Conservation (phyloP, 345 rosid species). For the Eucalyptus marginata region DNA sequence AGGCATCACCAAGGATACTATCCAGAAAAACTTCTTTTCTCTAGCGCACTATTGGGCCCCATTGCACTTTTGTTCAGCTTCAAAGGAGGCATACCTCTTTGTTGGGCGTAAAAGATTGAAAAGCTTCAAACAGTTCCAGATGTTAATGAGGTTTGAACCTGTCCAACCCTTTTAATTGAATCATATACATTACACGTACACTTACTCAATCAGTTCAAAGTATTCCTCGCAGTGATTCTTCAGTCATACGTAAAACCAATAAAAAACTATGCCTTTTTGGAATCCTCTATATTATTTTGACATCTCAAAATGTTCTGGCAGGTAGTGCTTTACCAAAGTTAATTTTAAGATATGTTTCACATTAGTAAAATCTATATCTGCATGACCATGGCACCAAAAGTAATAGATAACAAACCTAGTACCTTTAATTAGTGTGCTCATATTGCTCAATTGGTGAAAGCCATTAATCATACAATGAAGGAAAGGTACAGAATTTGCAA, state of each 20-base stretch:
- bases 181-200: background rate
- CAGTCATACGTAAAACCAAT: background rate
- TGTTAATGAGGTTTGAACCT: background rate
- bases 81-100: background rate
- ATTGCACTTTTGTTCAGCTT: background rate
- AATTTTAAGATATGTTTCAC: background rate
- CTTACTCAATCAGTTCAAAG: background rate
- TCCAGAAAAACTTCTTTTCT: background rate
- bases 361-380: background rate
- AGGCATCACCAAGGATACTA: background rate
- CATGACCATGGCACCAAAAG: background rate
- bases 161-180: background rate
- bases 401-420: background rate
- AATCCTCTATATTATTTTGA: background rate
- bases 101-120: background rate
- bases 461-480: background rate
- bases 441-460: background rate
- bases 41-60: background rate
- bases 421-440: background rate
- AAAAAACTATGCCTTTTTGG: background rate
- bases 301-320: background rate
- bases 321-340: background rate
- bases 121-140: background rate
- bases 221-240: background rate
- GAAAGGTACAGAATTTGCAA: background rate